These are phyloP conservation scores for Mrakia frigida DNA, from an alignment of 768 basidiomycete genomes.

Conservation along the genomic window DNA sequence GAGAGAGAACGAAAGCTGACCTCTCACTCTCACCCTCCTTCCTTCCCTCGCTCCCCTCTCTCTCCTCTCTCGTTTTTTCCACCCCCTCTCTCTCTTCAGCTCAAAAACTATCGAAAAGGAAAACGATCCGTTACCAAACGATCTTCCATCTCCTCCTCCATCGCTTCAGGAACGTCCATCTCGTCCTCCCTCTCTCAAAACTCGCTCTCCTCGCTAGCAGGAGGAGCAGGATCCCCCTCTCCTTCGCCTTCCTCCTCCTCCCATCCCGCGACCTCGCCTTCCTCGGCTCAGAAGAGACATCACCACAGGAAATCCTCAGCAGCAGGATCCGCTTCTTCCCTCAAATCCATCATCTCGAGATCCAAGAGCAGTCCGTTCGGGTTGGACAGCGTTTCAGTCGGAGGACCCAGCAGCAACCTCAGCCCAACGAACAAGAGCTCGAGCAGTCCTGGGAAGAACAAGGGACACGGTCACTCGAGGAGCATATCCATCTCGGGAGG, in stretches of 20 bases:
- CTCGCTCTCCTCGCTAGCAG: slow-evolving; percentile 7
- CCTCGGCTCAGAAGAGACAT: slow-evolving; percentile 7
- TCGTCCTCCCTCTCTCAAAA: slow-evolving; percentile 8
- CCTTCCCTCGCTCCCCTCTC: background rate
- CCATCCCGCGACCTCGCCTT: background rate
- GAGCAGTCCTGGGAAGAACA: background rate
- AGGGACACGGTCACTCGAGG: slow-evolving; percentile 16
- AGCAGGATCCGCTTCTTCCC: background rate
- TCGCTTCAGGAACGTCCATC: background rate
- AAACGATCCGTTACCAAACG: slow-evolving; percentile 7
- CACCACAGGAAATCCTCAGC: slow-evolving; percentile 7
- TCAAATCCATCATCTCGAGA: background rate
- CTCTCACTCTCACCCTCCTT: background rate
- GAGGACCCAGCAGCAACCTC: background rate
- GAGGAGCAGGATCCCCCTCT: background rate
- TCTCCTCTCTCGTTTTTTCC: background rate
- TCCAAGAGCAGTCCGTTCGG: slow-evolving; percentile 23
- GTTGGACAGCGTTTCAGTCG: background rate
- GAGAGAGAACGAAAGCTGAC: background rate
- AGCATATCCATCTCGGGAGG: slow-evolving; percentile 14
- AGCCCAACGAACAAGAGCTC: background rate
- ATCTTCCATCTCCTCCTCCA: slow-evolving; percentile 10
- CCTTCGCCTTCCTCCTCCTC: background rate
- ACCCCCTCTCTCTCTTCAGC: background rate
- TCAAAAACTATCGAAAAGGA: slow-evolving; percentile 26